Conservation (phyloP, 331 rosid genomes). For the Telfairia occidentalis region DNA sequence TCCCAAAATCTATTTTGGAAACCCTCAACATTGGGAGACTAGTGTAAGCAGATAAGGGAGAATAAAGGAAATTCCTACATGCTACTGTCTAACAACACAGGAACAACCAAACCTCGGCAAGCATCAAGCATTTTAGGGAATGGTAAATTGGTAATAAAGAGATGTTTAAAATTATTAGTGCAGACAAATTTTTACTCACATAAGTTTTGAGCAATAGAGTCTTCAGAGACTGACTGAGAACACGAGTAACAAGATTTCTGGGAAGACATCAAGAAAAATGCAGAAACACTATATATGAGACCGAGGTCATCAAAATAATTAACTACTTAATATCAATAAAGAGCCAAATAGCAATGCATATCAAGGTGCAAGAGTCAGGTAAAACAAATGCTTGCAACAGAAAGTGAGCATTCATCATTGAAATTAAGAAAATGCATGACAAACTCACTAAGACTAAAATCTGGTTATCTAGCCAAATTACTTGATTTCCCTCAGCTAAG, state of each 20-base stretch:
- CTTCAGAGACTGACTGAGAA: constrained; percentile 68
- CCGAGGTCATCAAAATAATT: not conserved
- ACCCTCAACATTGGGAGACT: not conserved
- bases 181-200: constrained; percentile 37
- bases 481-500: not conserved
- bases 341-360: not conserved
- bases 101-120: not conserved
- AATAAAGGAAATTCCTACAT: not conserved
- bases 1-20: not conserved
- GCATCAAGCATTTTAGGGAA: not conserved
- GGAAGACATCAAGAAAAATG: constrained; percentile 17
- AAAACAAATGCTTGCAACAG: not conserved
- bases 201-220: constrained; percentile 74
- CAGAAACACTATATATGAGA: not conserved
- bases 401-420: not conserved
- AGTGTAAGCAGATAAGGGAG: not conserved
- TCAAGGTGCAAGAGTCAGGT: not conserved
- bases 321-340: not conserved
- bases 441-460: constrained; percentile 1
- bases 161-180: not conserved
- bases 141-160: not conserved
- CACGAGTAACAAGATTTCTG: constrained; percentile 89
- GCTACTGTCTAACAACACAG: not conserved
- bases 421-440: not conserved
- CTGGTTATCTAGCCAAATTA: not conserved